Conservation (phyloP, 1,284 basidiomycete species). For the Vanrija sp. region DNA sequence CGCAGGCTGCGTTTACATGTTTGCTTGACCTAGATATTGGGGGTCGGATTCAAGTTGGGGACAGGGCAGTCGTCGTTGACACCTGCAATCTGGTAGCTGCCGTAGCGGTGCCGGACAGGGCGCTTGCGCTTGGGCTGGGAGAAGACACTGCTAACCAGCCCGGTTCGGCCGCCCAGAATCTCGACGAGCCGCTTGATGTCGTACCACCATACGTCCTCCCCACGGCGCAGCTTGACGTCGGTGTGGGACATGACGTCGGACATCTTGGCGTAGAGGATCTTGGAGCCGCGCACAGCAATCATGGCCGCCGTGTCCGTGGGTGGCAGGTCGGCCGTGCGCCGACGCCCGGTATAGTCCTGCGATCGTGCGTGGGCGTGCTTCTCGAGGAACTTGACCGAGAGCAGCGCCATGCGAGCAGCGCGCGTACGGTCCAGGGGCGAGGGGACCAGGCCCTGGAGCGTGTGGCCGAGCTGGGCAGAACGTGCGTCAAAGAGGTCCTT, state of each 20-base stretch:
- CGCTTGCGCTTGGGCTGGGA: neutral
- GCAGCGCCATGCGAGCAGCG: constrained; percentile 81
- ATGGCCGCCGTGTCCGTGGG: constrained; percentile 67
- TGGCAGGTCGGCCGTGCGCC: constrained; percentile 2
- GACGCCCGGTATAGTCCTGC: constrained; percentile 17
- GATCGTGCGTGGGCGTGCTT: constrained; percentile 58
- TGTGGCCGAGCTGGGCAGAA: constrained; percentile 90
- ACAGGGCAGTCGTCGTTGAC: constrained; percentile 4
- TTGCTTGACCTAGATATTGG: no score
- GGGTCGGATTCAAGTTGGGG: neutral
- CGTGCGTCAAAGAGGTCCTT: constrained; percentile 87
- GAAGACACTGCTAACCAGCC: constrained; percentile 10
- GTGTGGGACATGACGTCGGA: constrained; percentile 77
- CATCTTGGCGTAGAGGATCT: constrained; percentile 76
- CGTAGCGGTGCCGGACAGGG: neutral
- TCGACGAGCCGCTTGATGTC: constrained; percentile 67
- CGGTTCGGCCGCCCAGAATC: constrained; percentile 54
- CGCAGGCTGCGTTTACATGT: no score
- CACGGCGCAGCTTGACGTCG: constrained; percentile 84
- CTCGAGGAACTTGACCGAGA: constrained; percentile 93
- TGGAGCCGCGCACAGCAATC: constrained; percentile 83
- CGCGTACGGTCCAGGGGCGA: constrained; percentile 90
- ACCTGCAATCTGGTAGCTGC: neutral
- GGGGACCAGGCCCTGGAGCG: constrained; percentile 92
- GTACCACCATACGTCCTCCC: constrained; percentile 78